Conservation (phyloP, 1,284 basidiomycete species). For the Hemileia vastatrix region DNA sequence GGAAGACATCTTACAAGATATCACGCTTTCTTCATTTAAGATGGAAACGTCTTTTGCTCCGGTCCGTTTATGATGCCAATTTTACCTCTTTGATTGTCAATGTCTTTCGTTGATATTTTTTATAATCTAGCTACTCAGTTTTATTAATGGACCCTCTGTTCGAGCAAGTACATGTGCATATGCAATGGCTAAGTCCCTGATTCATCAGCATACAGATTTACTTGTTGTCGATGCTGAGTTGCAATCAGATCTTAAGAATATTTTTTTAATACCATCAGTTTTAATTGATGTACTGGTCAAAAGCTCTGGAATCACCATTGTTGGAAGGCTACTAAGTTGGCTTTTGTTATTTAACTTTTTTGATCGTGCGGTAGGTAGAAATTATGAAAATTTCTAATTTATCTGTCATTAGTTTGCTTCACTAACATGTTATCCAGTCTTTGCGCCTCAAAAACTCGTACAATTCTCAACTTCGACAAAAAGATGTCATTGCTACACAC, state of each 20-base stretch:
- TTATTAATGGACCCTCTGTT: slow-evolving; percentile 58
- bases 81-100: neutral
- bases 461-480: slow-evolving; percentile 68
- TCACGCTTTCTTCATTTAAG: slow-evolving; percentile 49
- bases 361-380: slow-evolving; percentile 60
- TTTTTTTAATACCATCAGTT: slow-evolving; percentile 54
- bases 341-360: slow-evolving; percentile 82
- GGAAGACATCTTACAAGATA: slow-evolving; percentile 19
- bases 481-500: slow-evolving; percentile 55
- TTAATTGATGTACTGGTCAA: slow-evolving; percentile 57
- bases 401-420: slow-evolving; percentile 6
- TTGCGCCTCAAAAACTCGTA: slow-evolving; percentile 70
- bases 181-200: slow-evolving; percentile 56
- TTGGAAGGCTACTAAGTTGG: slow-evolving; percentile 54
- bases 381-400: neutral
- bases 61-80: slow-evolving; percentile 45
- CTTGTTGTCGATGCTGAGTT: slow-evolving; percentile 77
- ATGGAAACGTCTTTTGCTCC: slow-evolving; percentile 57
- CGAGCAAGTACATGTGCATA: slow-evolving; percentile 64
- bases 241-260: slow-evolving; percentile 51
- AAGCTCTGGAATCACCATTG: slow-evolving; percentile 49
- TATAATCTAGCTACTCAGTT: slow-evolving; percentile 57
- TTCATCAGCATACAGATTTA: slow-evolving; percentile 61
- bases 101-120: neutral
- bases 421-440: slow-evolving; percentile 50